Percentiles rank a stretch among this genome's conserved stretches.
phyloP scores from a whole-genome alignment of 148 eudicot species.

The Rhododendron griersonianum region DNA sequence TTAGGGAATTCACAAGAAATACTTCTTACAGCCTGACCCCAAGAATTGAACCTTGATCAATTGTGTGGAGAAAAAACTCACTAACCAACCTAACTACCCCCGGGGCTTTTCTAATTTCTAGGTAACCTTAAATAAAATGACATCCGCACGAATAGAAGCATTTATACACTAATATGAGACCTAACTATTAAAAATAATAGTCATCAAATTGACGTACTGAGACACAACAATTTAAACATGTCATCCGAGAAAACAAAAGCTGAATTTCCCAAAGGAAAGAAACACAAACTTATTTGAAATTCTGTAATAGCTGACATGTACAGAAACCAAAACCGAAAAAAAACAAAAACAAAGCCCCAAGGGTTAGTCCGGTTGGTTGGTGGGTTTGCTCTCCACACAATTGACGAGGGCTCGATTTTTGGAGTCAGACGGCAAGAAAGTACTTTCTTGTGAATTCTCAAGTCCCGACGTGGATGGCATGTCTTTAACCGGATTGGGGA shows the following conservation, averaged over 20 bases:
- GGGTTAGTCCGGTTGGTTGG: background rate
- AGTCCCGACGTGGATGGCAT: background rate
- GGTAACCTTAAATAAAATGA: background rate
- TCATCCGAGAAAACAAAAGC: background rate
- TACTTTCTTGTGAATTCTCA: background rate
- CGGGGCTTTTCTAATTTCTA: background rate
- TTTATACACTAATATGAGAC: background rate
- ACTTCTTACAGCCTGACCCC: too few relatives aligned
- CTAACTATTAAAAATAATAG: background rate
- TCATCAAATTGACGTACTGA: background rate
- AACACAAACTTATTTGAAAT: background rate
- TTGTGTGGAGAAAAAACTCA: background rate
- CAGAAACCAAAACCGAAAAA: background rate
- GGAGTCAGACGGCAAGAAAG: background rate
- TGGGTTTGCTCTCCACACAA: background rate
- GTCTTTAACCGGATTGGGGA: background rate
- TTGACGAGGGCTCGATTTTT: background rate
- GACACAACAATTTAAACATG: background rate
- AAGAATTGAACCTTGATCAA: background rate
- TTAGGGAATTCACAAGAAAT: background rate
- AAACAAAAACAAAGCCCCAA: background rate
- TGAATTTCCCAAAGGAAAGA: background rate
- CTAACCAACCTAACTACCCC: background rate
- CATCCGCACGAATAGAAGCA: background rate
- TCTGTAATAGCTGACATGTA: background rate